Base-by-base conservation (phyloP, 148 eudicot genomes). In the Camellia lanceoleosa region DNA sequence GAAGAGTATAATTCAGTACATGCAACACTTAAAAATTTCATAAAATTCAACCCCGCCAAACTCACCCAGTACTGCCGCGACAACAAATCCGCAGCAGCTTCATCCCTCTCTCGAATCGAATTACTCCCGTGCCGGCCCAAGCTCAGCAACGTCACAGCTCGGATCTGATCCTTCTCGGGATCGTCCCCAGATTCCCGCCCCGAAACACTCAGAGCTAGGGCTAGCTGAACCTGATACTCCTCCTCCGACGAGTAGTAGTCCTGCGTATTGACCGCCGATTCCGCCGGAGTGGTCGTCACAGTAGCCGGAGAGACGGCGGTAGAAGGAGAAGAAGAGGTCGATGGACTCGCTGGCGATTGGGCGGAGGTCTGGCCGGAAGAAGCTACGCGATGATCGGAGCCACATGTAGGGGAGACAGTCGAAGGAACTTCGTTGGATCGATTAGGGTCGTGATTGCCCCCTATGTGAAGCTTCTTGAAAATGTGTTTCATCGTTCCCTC, bases 171-270 rank as follows among this genome's bases (percentile, higher is more conserved):
- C 47, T 78, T 83, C 68, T 93, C 94, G 0, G 83, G 63, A 80
- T 84, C 85, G 78, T 78, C 84, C 7, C 82, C 63, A 16, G 83
- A 83, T 20, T 89, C 92, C 23, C 85, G 86, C 66, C 88, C 90
- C 1, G 99, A 97, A 12, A 90, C 99, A 68, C 99, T 97, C 6
- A 97, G 86, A 12, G 99, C 99, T 77, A 97, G 82, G 81, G 99
- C 99, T 61, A 97, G 86, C 80, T 97, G 99, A 68, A 97, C 89
- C 88, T 92, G 98, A 72, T 91, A 96, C 75, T 96, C 99, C 86
- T 96, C 99, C 80, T 96, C 99, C 9, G 99, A 91, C 16, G 90
- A 84, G 61, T 85, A 89, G 78, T 91, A 96, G 62, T 96, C 98
- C 38, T 80, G 87, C 79, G 80, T 87, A 16, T 61, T 46, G 80